A percentile compares a stretch with the other conserved stretches of the same genome.
Conservation (phyloP, 2,329 filamentous ascomycete genomes). For the Magnaporthiopsis rhizophila region DNA sequence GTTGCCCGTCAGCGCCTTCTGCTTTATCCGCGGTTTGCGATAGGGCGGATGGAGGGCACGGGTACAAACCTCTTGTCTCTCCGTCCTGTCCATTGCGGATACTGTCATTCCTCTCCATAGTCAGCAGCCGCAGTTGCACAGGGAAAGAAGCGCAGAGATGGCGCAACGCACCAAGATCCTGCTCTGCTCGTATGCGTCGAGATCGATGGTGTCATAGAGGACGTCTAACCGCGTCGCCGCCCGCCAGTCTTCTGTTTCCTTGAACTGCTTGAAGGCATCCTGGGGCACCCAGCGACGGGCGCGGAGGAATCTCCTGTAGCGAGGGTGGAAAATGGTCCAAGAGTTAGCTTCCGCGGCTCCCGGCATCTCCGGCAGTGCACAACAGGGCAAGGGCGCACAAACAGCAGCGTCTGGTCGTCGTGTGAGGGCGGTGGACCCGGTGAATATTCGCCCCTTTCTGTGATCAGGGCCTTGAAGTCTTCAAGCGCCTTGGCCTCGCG, state of each 20-base stretch:
- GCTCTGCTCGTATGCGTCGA: slow-evolving; percentile 75
- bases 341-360: slow-evolving; percentile 6
- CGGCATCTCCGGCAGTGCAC: background rate
- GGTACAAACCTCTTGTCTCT: slow-evolving; percentile 54
- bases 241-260: slow-evolving; percentile 83
- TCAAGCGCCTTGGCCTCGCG: slow-evolving; percentile 59
- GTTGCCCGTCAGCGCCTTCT: background rate
- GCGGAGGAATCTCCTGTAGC: slow-evolving; percentile 68
- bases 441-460: slow-evolving; percentile 56
- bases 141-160: too few species aligned
- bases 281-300: slow-evolving; percentile 72
- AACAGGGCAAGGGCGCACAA: slow-evolving; percentile 22
- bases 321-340: background rate
- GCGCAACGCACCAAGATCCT: slow-evolving; percentile 55
- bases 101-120: slow-evolving; percentile 38
- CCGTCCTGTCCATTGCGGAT: slow-evolving; percentile 91
- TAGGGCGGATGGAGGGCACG: background rate
- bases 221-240: slow-evolving; percentile 68
- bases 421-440: slow-evolving; percentile 52
- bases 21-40: background rate
- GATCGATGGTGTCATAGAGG: slow-evolving; percentile 79
- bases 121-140: slow-evolving; percentile 6
- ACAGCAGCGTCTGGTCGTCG: slow-evolving; percentile 68
- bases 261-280: slow-evolving; percentile 77
- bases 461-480: slow-evolving; percentile 63